These are phyloP conservation scores for Plasmodium inui DNA, from an alignment of 169 alveolate species.

Conservation along the genomic window DNA sequence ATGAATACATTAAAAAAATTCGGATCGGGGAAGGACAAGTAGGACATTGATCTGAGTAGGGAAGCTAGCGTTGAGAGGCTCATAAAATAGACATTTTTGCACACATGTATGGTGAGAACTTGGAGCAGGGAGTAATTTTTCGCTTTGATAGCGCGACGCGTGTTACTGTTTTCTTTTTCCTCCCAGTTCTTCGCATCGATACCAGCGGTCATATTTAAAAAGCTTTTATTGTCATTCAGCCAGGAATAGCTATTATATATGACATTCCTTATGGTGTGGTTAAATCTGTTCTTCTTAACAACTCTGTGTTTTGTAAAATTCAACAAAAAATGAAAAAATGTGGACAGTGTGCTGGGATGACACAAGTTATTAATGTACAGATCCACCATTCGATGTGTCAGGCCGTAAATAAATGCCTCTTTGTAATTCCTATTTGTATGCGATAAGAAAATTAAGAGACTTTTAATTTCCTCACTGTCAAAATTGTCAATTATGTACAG, in stretches of 20 bases:
- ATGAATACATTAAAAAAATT: conserved; percentile 68
- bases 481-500: conserved; percentile 49
- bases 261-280: conserved; percentile 64
- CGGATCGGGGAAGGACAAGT: conserved; percentile 37
- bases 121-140: conserved; percentile 57
- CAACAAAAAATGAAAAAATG: conserved; percentile 23
- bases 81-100: conserved; percentile 75
- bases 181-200: neutral
- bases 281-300: conserved; percentile 61
- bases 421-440: conserved; percentile 46
- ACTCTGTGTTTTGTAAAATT: conserved; percentile 33
- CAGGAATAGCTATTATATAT: conserved; percentile 52
- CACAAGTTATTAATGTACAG: conserved; percentile 53
- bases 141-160: conserved; percentile 39
- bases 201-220: neutral
- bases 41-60: conserved; percentile 53
- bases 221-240: conserved; percentile 45
- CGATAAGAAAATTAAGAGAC: conserved; percentile 52
- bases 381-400: conserved; percentile 60
- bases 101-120: conserved; percentile 49
- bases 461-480: conserved; percentile 74
- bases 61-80: conserved; percentile 54
- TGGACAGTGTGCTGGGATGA: conserved; percentile 11
- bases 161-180: conserved; percentile 1
- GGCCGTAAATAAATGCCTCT: conserved; percentile 49